Conservation (phyloP, 1,284 basidiomycete species). For the Cutaneotrichosporon mucoides region DNA sequence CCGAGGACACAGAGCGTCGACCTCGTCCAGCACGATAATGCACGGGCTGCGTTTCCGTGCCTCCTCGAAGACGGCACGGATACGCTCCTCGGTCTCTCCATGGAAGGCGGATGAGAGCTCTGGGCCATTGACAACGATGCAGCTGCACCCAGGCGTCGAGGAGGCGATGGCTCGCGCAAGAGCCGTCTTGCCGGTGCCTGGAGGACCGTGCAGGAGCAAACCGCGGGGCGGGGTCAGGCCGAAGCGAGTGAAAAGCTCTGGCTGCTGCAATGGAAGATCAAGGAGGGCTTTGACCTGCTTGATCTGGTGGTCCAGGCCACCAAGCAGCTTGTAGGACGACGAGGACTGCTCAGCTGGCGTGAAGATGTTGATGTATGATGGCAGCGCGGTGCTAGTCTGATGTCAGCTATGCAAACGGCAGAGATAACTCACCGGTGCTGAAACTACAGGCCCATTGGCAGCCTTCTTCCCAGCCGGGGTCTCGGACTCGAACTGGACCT, state of each 20-base stretch:
- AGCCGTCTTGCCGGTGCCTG: constrained; percentile 92
- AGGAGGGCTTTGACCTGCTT: constrained; percentile 86
- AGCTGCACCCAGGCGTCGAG: constrained; percentile 69
- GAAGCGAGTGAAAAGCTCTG: constrained; percentile 84
- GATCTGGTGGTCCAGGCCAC: constrained; percentile 85
- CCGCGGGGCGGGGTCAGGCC: constrained; percentile 86
- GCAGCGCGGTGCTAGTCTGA: constrained; percentile 20
- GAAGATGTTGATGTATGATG: constrained; percentile 48
- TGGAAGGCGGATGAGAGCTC: constrained; percentile 93
- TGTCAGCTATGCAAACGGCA: background rate
- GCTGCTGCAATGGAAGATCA: constrained; percentile 85
- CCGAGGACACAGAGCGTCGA: constrained; percentile 88
- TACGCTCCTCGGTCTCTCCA: constrained; percentile 88
- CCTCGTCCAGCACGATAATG: constrained; percentile 92
- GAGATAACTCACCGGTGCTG: background rate
- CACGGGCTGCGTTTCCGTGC: constrained; percentile 78
- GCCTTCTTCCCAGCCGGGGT: background rate
- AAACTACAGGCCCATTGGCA: background rate
- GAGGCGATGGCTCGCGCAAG: constrained; percentile 80
- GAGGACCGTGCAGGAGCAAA: constrained; percentile 83
- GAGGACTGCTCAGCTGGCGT: constrained; percentile 31
- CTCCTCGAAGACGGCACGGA: constrained; percentile 83
- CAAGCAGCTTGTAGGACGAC: constrained; percentile 62
- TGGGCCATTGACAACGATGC: constrained; percentile 87
- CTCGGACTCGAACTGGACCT: constrained; percentile 23